Conservation (phyloP, 1,284 basidiomycete species). For the Fomitopsis betulina region DNA sequence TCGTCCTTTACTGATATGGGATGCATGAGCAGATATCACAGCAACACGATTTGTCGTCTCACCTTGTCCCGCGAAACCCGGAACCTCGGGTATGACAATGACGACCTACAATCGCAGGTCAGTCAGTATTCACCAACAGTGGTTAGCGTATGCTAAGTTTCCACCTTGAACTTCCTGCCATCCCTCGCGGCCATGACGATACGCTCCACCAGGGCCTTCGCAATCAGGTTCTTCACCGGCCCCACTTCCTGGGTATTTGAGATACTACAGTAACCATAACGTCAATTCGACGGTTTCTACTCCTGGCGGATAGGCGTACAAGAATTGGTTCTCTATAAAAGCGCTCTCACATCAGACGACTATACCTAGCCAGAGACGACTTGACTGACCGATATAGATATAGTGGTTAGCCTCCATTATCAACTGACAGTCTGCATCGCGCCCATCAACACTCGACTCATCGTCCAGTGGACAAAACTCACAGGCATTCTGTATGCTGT, state of each 20-base stretch:
- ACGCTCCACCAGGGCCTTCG: slow-evolving; percentile 75
- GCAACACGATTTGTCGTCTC: not conserved
- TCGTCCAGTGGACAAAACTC: slow-evolving; percentile 27
- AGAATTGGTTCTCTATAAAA: slow-evolving; percentile 85
- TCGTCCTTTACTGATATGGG: slow-evolving; percentile 61
- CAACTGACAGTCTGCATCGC: slow-evolving; percentile 64
- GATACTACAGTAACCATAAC: slow-evolving; percentile 45
- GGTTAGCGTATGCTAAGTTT: not conserved
- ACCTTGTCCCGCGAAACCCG: slow-evolving; percentile 68
- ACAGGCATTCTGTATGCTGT: slow-evolving; percentile 86
- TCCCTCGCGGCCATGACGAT: slow-evolving; percentile 74
- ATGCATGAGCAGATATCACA: not conserved
- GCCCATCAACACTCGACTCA: slow-evolving; percentile 7
- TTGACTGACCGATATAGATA: slow-evolving; percentile 77
- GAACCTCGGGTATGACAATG: slow-evolving; percentile 79
- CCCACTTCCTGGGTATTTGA: slow-evolving; percentile 64
- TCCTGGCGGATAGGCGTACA: slow-evolving; percentile 46
- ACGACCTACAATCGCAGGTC: slow-evolving; percentile 49
- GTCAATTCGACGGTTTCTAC: not conserved
- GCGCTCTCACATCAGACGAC: not conserved
- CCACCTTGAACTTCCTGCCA: slow-evolving; percentile 76
- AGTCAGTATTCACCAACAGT: not conserved
- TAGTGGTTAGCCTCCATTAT: slow-evolving; percentile 83
- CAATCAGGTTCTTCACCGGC: slow-evolving; percentile 80
- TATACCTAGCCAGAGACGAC: not conserved